Percentiles rank a stretch among this genome's conserved stretches.
Evolutionary conservation across 2,329 filamentous ascomycete species (phyloP).

Genomic region (Talaromyces pinophilus): DNA sequence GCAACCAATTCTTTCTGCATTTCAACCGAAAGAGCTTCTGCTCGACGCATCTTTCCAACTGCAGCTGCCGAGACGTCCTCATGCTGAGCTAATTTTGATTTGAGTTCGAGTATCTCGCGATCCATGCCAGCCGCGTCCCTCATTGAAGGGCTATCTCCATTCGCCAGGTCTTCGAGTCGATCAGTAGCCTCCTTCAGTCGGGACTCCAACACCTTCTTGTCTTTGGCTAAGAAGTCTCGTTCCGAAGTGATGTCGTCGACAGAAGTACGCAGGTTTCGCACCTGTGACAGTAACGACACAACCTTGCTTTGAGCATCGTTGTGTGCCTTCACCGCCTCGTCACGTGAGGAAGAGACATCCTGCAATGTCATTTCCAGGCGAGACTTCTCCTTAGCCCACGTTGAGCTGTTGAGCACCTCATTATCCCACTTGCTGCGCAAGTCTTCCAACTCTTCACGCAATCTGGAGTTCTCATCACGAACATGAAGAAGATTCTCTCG

Average conservation of each 20-base stretch:
- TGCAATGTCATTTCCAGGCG: constrained; percentile 86
- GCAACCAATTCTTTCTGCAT: constrained; percentile 88
- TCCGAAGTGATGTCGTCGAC: constrained; percentile 85
- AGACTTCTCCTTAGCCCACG: constrained; percentile 97
- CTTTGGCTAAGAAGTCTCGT: constrained; percentile 78
- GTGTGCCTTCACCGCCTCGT: constrained; percentile 89
- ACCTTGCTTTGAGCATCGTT: constrained; percentile 94
- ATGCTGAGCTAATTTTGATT: constrained; percentile 83
- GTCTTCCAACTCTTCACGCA: constrained; percentile 95
- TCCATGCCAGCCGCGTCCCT: constrained; percentile 87
- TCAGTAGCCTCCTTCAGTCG: constrained; percentile 84
- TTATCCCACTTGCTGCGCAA: constrained; percentile 97
- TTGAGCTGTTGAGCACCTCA: constrained; percentile 94
- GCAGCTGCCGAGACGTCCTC: constrained; percentile 90
- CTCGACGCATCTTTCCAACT: constrained; percentile 94
- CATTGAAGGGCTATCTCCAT: constrained; percentile 81
- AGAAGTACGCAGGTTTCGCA: constrained; percentile 76
- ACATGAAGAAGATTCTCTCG: constrained; percentile 86
- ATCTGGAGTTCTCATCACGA: constrained; percentile 76
- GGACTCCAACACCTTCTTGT: constrained; percentile 86
- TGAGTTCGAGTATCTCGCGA: constrained; percentile 84
- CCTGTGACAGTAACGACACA: constrained; percentile 84
- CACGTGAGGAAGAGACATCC: constrained; percentile 84
- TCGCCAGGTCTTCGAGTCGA: constrained; percentile 82
- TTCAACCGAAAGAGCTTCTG: constrained; percentile 82